Evolutionary conservation across 108 stramenopile genomes (phyloP), one percentile per base, ranked within the genome.

Genomic region (Cyclostephanos invisitatus): DNA sequence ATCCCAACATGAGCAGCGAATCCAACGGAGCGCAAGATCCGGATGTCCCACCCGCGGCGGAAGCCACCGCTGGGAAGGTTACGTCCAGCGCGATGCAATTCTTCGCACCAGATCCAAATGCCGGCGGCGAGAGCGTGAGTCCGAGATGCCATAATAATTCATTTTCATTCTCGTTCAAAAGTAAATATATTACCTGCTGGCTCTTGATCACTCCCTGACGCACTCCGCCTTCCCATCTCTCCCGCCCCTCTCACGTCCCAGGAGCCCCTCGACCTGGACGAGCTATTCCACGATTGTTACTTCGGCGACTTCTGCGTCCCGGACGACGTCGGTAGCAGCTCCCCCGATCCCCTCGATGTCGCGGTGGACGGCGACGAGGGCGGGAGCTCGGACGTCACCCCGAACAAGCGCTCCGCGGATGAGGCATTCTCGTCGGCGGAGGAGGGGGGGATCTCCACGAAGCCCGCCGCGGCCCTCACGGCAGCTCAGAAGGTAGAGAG

Each of bases 271-370:
- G 93, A 95, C 67, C 83, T 95, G 6, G 93, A 95, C 51, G 93
- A 95, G 27, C 75, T 95, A 37, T 95, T 95, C 70, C 87, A 82
- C 56, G 93, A 95, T 64, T 92, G 89, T 59, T 95, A 95, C 66
- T 95, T 86, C 49, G 78, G 85, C 51, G 90, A 94, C 70, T 85
- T 91, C 47, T 73, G 86, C 37, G 65, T 68, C 7, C 82, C 84
- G 44, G 82, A 83, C 55, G 83, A 60, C 25, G 70, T 59, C 58
- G 77, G 64, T 36, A 76, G 70, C 42, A 50, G 53, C 15, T 29
- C 63, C 18, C 51, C 70, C 63, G 32, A 32, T 32, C 32, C 32
- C 3, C 32, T 32, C 32, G 4, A 4, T 4, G 32, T n/a, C n/a
- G n/a, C n/a, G n/a, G 59, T 67, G 35, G 29, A 50, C 29, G 5